Evolutionary conservation across 2,329 filamentous ascomycete species (phyloP), one percentile per base, ranked within the genome.

Genomic region (Colletotrichum higginsianum): DNA sequence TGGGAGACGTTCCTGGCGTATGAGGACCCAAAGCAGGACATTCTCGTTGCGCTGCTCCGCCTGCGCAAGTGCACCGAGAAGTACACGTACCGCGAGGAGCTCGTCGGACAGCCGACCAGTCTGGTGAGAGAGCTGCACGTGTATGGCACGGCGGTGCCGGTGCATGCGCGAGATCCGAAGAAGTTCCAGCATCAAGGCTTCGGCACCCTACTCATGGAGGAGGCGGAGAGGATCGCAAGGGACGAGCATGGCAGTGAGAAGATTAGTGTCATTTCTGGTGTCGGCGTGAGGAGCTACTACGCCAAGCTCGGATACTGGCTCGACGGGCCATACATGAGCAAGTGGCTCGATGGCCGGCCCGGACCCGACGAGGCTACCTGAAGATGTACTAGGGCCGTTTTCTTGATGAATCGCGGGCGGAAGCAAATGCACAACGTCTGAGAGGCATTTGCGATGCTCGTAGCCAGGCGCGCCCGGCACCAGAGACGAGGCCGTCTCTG

Each of bases 151-250:
- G 96, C 97, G 0, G 96, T 99, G n/a, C 97, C 96, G 0, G 94
- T 99, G 56, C 96, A 99, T 82, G 96, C 95, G 11, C 89, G 97
- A 67, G 96, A 99, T 77, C 95, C 96, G 23, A 92, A 93, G 82
- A 98, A 98, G 83, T 98, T 98, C 83, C 96, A 99, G 84, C 96
- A 99, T 83, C 96, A 98, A 80, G 96, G 96, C 0, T 99, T 97
- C 76, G 96, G 96, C 58, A 99, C 96, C 2, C 82, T 99, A 73
- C 80, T 99, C 75, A 99, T 99, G 97, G 96, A 98, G 79, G 96
- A 98, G 84, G 97, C 96, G 0, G 96, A 98, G 84, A 89, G 95
- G 62, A 99, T 99, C 75, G 96, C 97, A 0, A 89, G 94, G 66
- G 93, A 98, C 75, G 96, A 99, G 83, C 96, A 99, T 79, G 93